Conservation (phyloP, 257 asterid genomes). For the Asclepias syriaca region DNA sequence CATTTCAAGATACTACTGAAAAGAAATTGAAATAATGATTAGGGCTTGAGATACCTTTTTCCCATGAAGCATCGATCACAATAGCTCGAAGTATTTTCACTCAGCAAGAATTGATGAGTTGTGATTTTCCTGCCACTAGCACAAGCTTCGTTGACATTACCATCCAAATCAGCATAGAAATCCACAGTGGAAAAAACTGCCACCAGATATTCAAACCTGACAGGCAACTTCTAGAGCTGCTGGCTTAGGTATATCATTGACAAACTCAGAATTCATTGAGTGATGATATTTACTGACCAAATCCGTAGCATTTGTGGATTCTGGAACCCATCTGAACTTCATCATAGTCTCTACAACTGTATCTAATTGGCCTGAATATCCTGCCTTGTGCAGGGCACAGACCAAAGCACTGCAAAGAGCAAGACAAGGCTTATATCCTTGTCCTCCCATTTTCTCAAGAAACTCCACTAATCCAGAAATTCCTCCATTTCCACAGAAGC, state of each 20-base stretch:
- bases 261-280: conserved; percentile 21
- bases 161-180: conserved; percentile 14
- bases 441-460: conserved; percentile 49
- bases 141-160: not conserved
- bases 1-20: not conserved
- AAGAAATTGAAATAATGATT: not conserved
- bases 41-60: not conserved
- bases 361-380: conserved; percentile 44
- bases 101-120: not conserved
- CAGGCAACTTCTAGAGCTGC: conserved; percentile 41
- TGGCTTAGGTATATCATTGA: conserved; percentile 21
- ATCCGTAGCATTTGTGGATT: conserved; percentile 36
- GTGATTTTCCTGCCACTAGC: not conserved
- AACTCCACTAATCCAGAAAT: conserved; percentile 37
- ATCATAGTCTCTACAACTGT: conserved; percentile 47
- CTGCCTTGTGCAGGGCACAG: conserved; percentile 52
- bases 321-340: conserved; percentile 59
- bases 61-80: not conserved
- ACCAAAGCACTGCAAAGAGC: conserved; percentile 56
- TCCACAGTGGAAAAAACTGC: conserved; percentile 7
- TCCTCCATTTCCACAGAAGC: conserved; percentile 47
- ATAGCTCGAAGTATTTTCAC: not conserved
- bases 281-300: conserved; percentile 36
- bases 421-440: conserved; percentile 56
- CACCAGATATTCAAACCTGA: conserved; percentile 20